Percentiles rank a stretch among this genome's conserved stretches.
These are phyloP conservation scores for Phytophthora vignae DNA, from an alignment of 352 stramenopile species.

Conservation along the genomic window DNA sequence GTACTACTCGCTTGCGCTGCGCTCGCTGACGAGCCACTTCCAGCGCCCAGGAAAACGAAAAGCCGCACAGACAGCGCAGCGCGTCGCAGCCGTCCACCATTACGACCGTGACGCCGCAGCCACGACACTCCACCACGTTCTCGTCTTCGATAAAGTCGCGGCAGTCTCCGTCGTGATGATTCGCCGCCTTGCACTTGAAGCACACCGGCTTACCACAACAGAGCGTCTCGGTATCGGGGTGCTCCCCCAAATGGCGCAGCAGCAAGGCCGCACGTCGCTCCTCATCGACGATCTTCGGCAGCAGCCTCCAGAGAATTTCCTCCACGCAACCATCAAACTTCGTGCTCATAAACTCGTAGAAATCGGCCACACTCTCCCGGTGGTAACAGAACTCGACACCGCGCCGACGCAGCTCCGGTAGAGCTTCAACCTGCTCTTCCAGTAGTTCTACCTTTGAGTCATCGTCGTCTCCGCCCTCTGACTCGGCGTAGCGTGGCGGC, in stretches of 20 bases:
- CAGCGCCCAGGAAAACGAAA: constrained; percentile 56
- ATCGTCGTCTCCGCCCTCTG: constrained; percentile 10
- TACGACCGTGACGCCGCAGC: constrained; percentile 65
- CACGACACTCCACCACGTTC: constrained; percentile 58
- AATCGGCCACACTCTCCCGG: constrained; percentile 23
- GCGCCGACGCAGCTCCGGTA: constrained; percentile 29
- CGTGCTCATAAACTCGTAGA: constrained; percentile 49
- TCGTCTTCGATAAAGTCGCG: constrained; percentile 64
- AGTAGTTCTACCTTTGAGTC: constrained; percentile 19
- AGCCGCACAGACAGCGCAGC: constrained; percentile 60
- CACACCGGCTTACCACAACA: constrained; percentile 58
- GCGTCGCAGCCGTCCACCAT: constrained; percentile 72
- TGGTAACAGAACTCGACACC: constrained; percentile 56
- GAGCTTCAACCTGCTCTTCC: constrained; percentile 25
- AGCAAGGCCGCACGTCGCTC: constrained; percentile 62
- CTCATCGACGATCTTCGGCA: constrained; percentile 57
- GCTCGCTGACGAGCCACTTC: constrained; percentile 58
- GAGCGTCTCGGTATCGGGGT: constrained; percentile 55
- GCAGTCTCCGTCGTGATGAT: constrained; percentile 59
- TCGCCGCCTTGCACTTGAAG: constrained; percentile 69
- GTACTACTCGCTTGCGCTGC: constrained; percentile 58
- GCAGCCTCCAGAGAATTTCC: constrained; percentile 38
- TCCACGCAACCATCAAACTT: constrained; percentile 33
- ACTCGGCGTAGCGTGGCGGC: constrained; percentile 15
- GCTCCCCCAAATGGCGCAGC: constrained; percentile 50